Evolutionary conservation across 805 yeast genomes (phyloP).

Genomic region (Middelhovenomyces tepae): DNA sequence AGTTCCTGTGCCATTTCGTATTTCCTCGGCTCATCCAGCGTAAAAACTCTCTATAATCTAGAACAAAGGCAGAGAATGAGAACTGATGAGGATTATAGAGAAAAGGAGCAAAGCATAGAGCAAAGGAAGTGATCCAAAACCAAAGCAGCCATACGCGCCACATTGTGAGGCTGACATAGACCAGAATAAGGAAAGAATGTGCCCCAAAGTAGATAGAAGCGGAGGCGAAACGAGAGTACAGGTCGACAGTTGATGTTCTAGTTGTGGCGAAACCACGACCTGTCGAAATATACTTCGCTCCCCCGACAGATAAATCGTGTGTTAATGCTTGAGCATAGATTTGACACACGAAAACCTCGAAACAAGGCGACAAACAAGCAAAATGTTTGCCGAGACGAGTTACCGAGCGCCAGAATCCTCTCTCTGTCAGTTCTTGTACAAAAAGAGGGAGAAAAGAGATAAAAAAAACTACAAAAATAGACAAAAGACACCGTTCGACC

Average conservation of each 20-base stretch:
- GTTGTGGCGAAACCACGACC: constrained; percentile 78
- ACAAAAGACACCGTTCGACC: constrained; percentile 63
- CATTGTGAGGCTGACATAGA: constrained; percentile 50
- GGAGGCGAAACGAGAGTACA: constrained; percentile 61
- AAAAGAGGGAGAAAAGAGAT: constrained; percentile 67
- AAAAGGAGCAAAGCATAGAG: constrained; percentile 80
- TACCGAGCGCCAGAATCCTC: constrained; percentile 64
- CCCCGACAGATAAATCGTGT: constrained; percentile 65
- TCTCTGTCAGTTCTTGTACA: constrained; percentile 68
- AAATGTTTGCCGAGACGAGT: constrained; percentile 59
- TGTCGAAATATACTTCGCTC: constrained; percentile 74
- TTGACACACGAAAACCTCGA: constrained; percentile 72
- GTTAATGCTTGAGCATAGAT: constrained; percentile 63
- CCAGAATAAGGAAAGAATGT: constrained; percentile 39
- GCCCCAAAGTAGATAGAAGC: constrained; percentile 62
- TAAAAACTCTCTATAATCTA: constrained; percentile 78
- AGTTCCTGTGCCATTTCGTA: constrained; percentile 40
- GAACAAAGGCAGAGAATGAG: constrained; percentile 77
- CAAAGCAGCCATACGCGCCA: constrained; percentile 81
- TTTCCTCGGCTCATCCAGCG: constrained; percentile 70
- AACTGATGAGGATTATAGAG: constrained; percentile 92
- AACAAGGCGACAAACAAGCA: constrained; percentile 62
- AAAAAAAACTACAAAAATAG: constrained; percentile 66
- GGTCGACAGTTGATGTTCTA: constrained; percentile 53
- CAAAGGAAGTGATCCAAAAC: constrained; percentile 87